Evolutionary conservation across 2,329 filamentous ascomycete species (phyloP).

Genomic region (Fusarium nelsonii): DNA sequence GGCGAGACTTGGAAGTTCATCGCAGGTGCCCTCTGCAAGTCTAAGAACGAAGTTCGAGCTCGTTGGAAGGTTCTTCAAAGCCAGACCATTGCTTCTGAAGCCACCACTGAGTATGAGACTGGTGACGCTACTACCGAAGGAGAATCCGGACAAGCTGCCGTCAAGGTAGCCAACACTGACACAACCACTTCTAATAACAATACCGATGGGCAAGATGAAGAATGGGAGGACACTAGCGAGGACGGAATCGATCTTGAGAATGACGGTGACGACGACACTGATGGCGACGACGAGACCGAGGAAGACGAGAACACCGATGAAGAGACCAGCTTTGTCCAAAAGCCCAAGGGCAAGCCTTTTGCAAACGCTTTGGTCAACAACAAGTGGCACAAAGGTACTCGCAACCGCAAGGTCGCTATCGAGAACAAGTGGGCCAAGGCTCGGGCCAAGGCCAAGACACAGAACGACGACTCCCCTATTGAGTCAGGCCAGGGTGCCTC

Average conservation of each 20-base stretch:
- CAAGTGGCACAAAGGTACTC: conserved; percentile 39
- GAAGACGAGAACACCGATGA: neutral
- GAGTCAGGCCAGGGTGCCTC: conserved; percentile 49
- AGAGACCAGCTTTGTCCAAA: conserved; percentile 5
- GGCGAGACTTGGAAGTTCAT: conserved; percentile 51
- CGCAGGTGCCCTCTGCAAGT: conserved; percentile 43
- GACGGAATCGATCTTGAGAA: neutral
- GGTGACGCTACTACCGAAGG: neutral
- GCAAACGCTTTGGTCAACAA: conserved; percentile 4
- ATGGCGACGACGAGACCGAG: neutral
- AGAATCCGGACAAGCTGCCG: neutral
- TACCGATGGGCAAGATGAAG: neutral
- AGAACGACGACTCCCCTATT: conserved; percentile 7
- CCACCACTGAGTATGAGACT: neutral
- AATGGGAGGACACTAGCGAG: neutral
- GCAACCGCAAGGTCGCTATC: conserved; percentile 36
- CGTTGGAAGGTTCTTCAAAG: conserved; percentile 53
- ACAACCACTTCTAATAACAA: neutral
- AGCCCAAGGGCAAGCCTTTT: conserved; percentile 10
- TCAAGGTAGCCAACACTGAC: neutral
- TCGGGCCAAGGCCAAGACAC: conserved; percentile 28
- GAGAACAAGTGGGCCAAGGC: conserved; percentile 41
- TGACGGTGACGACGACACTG: neutral
- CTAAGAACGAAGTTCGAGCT: conserved; percentile 49
- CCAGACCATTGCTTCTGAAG: conserved; percentile 6